Evolutionary conservation across 805 yeast species (phyloP).

Genomic region (Grigorovia humatica): DNA sequence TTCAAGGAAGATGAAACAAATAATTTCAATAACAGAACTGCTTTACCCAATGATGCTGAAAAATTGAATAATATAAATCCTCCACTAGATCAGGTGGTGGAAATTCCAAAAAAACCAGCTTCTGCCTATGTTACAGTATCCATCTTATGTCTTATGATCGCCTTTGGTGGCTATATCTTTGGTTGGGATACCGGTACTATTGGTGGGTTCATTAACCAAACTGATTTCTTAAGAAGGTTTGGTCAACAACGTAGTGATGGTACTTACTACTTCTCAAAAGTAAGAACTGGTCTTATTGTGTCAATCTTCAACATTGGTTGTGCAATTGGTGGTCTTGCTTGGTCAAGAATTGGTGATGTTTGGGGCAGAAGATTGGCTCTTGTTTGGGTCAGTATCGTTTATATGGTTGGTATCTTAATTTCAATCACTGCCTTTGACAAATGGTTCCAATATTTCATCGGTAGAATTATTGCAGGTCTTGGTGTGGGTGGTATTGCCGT

Average conservation of each 20-base stretch:
- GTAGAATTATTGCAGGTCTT: conserved; percentile 60
- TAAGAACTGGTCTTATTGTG: conserved; percentile 21
- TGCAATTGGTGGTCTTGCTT: conserved; percentile 59
- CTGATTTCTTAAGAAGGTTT: conserved; percentile 20
- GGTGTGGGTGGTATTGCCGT: conserved; percentile 75
- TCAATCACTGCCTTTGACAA: conserved; percentile 47
- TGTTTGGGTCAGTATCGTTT: conserved; percentile 48
- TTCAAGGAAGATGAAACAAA: too few species aligned
- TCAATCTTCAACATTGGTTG: conserved; percentile 64
- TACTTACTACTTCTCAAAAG: conserved; percentile 16
- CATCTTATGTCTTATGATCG: conserved; percentile 35
- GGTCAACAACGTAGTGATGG: conserved; percentile 16
- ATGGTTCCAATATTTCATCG: conserved; percentile 68
- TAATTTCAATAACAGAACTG: too few species aligned
- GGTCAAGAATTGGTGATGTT: conserved; percentile 50
- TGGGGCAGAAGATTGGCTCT: conserved; percentile 59
- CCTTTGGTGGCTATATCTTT: conserved; percentile 69
- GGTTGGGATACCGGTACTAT: conserved; percentile 81
- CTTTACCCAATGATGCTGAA: too few species aligned
- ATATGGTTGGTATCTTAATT: conserved; percentile 56
- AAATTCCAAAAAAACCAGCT: conserved; percentile 11
- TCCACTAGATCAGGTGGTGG: too few species aligned
- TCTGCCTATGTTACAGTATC: conserved; percentile 23
- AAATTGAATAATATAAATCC: too few species aligned
- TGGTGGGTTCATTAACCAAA: conserved; percentile 53